Evolutionary conservation across 129 eudicot genomes (phyloP), one percentile per base, ranked within the genome.

Genomic region (Flaveria trinervia): DNA sequence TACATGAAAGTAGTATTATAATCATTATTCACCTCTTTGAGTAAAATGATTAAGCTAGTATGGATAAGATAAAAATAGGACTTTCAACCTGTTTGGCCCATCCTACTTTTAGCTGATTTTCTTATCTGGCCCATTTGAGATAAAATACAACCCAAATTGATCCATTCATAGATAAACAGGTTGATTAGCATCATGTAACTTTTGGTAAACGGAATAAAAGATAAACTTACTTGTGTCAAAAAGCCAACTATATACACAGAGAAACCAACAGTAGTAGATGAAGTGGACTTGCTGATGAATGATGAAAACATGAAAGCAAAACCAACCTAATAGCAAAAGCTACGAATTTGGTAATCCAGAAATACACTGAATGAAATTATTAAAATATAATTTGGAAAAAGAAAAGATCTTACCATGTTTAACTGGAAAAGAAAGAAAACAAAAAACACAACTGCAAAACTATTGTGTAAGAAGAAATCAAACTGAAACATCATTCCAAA

Each of bases 401-500:
- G 74, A 56, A 68, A 68, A 73, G 59, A 51, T 68, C 65, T 69
- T 87, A 92, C 97, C 99, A 92, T 95, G 83, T 85, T 92, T 46
- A 89, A 72, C 62, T 91, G 99, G 72, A 89, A 91, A 77, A 92
- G 94, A 71, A 86, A 92, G 85, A 95, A 91, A 57, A 92, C 68
- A 14, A 95, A 86, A 87, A 92, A 89, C 72, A 95, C 84, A 72
- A 95, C 94, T 26, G 75, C 88, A 66, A 95, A 92, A 83, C 83
- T 92, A 83, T 95, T 95, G 80, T 88, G 46, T 77, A 89, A 65
- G 91, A 95, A 92, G 78, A 95, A 89, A 72, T 89, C 88, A 62
- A 95, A 91, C 80, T 79, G 94, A 84, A 95, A 89, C 92, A 95
- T 89, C 97, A 88, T 89, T 72, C 97, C 99, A 73, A 85, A 86